Evolutionary conservation across 441 rosid species (phyloP).

Genomic region (Syzygium malaccense): DNA sequence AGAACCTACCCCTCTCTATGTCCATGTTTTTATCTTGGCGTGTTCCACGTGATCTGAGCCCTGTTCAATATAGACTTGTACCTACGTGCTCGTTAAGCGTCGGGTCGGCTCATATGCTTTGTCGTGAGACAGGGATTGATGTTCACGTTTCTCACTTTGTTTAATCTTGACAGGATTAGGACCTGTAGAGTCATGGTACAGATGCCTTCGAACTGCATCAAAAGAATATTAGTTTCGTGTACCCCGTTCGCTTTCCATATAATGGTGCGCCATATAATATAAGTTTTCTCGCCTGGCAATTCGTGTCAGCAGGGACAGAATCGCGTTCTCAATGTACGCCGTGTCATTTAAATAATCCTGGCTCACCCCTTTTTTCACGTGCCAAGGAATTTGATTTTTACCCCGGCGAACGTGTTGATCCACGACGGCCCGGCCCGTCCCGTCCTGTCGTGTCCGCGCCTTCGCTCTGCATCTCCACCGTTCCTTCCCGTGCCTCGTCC

Average conservation of each 20-base stretch:
- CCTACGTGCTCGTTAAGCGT: not conserved
- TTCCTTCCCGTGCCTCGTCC: not conserved
- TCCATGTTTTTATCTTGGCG: not conserved
- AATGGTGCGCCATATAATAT: not conserved
- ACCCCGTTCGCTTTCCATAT: not conserved
- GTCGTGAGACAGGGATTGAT: not conserved
- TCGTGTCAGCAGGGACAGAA: not conserved
- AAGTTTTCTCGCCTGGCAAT: not conserved
- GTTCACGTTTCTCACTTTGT: not conserved
- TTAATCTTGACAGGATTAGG: not conserved
- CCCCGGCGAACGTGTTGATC: too few relatives aligned
- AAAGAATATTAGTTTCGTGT: not conserved
- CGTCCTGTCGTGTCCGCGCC: not conserved
- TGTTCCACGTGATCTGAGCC: not conserved
- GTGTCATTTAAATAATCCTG: not conserved
- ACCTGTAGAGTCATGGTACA: not conserved
- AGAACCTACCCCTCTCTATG: not conserved
- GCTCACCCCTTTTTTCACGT: not conserved
- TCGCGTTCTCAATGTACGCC: not conserved
- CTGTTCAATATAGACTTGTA: not conserved
- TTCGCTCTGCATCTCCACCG: rapidly evolving
- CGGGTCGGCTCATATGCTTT: not conserved
- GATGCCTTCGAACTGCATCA: not conserved
- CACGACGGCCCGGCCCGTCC: not conserved
- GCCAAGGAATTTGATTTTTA: not conserved